Evolutionary conservation across 225 moss, liverwort and hornwort genomes (phyloP).

Genomic region (Sphagnum contortum): DNA sequence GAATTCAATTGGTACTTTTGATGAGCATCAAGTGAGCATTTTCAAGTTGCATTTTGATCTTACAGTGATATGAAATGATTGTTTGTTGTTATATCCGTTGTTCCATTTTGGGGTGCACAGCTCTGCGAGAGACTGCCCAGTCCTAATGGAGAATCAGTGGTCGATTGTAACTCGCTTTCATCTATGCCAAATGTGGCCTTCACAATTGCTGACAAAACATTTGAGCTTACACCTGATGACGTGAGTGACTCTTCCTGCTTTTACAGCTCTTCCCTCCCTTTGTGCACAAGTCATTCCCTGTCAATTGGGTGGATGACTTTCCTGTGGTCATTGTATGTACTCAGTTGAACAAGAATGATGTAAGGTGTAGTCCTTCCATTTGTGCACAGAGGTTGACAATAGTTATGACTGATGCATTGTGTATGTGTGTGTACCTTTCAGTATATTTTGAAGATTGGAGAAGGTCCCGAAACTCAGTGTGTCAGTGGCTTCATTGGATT

Average conservation of each 20-base stretch:
- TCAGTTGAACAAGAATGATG: not conserved
- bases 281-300: no score
- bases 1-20: no score
- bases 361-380: no score
- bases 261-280: not conserved
- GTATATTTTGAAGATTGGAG: slow-evolving; percentile 81
- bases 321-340: no score
- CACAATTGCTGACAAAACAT: slow-evolving; percentile 41
- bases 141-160: slow-evolving; percentile 49
- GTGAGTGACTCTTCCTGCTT: slow-evolving; percentile 13
- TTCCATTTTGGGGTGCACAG: slow-evolving; percentile 8
- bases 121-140: slow-evolving; percentile 46
- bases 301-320: no score
- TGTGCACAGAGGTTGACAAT: no score
- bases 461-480: slow-evolving; percentile 71
- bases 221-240: slow-evolving; percentile 70
- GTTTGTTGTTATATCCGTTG: not conserved
- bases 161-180: slow-evolving; percentile 31
- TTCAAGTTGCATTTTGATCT: no score
- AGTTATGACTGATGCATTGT: no score
- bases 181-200: slow-evolving; percentile 40
- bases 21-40: no score
- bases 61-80: no score
- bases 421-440: slow-evolving; percentile 9
- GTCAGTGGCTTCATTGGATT: slow-evolving; percentile 85